Base-by-base conservation (phyloP, 2,329 filamentous ascomycete genomes). In the Penicillium sp. region DNA sequence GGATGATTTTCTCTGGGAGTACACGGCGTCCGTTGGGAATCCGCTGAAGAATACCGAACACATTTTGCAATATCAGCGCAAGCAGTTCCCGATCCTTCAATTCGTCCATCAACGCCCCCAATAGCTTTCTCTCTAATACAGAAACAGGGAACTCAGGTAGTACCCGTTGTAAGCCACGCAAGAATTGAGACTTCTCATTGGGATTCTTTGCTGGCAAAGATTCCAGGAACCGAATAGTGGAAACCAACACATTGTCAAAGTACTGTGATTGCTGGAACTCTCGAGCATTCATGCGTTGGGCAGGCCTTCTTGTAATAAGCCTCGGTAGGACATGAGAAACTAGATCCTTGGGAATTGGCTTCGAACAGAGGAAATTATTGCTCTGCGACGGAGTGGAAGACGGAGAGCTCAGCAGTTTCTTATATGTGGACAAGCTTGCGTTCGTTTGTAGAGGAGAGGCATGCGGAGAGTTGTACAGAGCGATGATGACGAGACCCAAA, bases 221-320 rank as follows among this genome's bases (percentile, higher is more conserved):
- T 66, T 99, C 94, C 26, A 99, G 79, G 69, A 99, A 99, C 13
- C 94, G 89, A 60, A 99, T 96, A 0, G 94, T 97, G 0, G 92
- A 96, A 22, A 99, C 91, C 5, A 99, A 81, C 44, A 97, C 90
- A 68, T 97, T 99, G 75, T 99, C 92, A 71, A 99, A 99, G 71
- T 95, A 99, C 63, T 90, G 87, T 68, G 92, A 95, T 72, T 97
- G 86, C 70, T 99, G 94, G 65, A 99, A 97, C 66, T 96, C 93
- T 52, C 85, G 86, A 5, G 93, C 92, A 26, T 87, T 92, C 78
- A 97, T 84, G 43, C 94, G 85, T 70, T 96, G 90, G 3, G 92
- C 91, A 3, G 94, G 91, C 53, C 92, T 82, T 60, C 94, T 83
- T 0, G 93, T 94, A 55, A 99, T 92, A 43, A 99, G 82, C 26